Percentiles rank a stretch among this genome's conserved stretches.
Evolutionary conservation across 805 yeast species (phyloP).

Genomic region (Lachancea mirantina): DNA sequence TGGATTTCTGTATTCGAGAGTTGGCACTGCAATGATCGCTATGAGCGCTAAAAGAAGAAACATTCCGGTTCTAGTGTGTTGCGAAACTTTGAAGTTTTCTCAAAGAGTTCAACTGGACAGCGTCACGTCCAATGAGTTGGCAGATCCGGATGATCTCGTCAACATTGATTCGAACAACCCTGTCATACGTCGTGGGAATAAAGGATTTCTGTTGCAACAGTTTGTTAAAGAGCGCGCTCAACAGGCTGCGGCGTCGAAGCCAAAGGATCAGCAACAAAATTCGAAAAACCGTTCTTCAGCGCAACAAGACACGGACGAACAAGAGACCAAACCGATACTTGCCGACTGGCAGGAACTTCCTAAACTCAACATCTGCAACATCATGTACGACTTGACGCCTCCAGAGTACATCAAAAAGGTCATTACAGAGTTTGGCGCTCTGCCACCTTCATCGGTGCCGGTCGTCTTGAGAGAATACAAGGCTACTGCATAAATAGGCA

Average conservation of each 20-base stretch:
- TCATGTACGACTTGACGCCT: slow-evolving; percentile 91
- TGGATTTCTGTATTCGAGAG: slow-evolving; percentile 87
- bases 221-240: slow-evolving; percentile 41
- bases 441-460: slow-evolving; percentile 98
- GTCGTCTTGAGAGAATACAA: slow-evolving; percentile 92
- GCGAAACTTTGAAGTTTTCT: slow-evolving; percentile 89
- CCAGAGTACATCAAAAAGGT: slow-evolving; percentile 90
- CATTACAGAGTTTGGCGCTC: slow-evolving; percentile 90
- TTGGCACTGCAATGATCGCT: slow-evolving; percentile 89
- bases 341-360: slow-evolving; percentile 58
- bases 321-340: slow-evolving; percentile 38
- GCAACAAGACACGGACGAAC: slow-evolving; percentile 24
- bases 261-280: slow-evolving; percentile 24
- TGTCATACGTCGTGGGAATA: slow-evolving; percentile 40
- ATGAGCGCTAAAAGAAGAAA: slow-evolving; percentile 83
- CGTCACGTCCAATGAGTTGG: slow-evolving; percentile 89
- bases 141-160: slow-evolving; percentile 68
- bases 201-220: slow-evolving; percentile 58
- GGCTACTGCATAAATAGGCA: slow-evolving; percentile 27
- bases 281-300: slow-evolving; percentile 19
- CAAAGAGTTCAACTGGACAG: slow-evolving; percentile 94
- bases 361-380: slow-evolving; percentile 65
- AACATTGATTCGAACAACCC: slow-evolving; percentile 44
- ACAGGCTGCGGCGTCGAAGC: slow-evolving; percentile 21
- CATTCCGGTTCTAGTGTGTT: slow-evolving; percentile 90